A percentile compares a stretch with the other conserved stretches of the same genome.
These are phyloP conservation scores for Aspergillus affinis DNA, from an alignment of 495 filamentous ascomycete genomes.

Conservation along the genomic window DNA sequence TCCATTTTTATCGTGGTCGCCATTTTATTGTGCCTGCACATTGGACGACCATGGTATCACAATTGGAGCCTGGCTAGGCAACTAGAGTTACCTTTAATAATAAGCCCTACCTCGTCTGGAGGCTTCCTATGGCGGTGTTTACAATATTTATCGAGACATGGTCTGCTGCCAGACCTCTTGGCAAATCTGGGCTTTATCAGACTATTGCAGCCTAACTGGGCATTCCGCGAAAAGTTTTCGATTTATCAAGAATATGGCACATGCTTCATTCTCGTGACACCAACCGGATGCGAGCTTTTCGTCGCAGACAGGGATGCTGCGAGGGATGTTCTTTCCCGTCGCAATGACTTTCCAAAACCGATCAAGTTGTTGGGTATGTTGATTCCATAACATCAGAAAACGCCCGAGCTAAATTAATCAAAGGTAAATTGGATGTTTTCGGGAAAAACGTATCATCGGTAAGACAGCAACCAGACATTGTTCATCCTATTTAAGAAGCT, in stretches of 20 bases:
- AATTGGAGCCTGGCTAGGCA: constrained; percentile 5
- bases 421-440: constrained; percentile 7
- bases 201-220: not conserved
- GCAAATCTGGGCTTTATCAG: not conserved
- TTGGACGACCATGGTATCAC: constrained; percentile 5
- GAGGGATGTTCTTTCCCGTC: constrained; percentile 7
- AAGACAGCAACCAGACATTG: not conserved
- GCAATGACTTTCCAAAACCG: constrained; percentile 11
- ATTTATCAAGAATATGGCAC: constrained; percentile 5
- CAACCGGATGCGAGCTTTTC: not conserved
- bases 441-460: constrained; percentile 11
- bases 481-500: not conserved
- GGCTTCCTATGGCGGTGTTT: not conserved
- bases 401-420: not conserved
- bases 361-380: not conserved
- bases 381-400: not conserved
- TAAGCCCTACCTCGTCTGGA: not conserved
- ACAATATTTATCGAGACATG: not conserved
- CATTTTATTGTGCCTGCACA: not conserved
- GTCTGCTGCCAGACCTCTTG: not conserved
- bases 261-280: constrained; percentile 8
- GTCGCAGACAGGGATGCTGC: constrained; percentile 8
- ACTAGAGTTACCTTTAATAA: constrained; percentile 3
- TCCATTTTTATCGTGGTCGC: not conserved
- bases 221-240: constrained; percentile 10